Conservation (phyloP, 2,329 filamentous ascomycete genomes). For the Elsinoe perseae region DNA sequence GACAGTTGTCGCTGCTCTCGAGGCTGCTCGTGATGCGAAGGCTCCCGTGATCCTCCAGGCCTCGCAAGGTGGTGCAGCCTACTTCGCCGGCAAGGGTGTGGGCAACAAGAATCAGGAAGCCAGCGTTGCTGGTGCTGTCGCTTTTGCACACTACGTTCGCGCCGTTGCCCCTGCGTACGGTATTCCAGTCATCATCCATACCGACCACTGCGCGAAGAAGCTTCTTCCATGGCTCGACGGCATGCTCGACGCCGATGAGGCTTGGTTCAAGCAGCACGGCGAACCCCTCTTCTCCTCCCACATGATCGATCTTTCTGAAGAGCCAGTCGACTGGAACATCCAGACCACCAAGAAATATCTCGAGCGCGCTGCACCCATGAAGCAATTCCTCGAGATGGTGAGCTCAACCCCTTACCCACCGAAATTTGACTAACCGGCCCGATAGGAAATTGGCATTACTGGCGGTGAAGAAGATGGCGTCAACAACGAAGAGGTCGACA, state of each 20-base stretch:
- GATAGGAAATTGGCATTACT: slow-evolving; percentile 77
- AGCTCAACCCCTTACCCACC: slow-evolving; percentile 21
- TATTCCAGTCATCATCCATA: slow-evolving; percentile 87
- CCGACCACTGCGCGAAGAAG: slow-evolving; percentile 99
- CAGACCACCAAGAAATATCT: slow-evolving; percentile 87
- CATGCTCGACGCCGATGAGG: slow-evolving; percentile 90
- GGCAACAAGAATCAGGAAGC: slow-evolving; percentile 76
- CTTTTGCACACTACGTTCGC: slow-evolving; percentile 89
- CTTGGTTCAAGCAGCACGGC: slow-evolving; percentile 86
- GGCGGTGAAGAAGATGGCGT: slow-evolving; percentile 97
- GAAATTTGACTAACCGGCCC: slow-evolving; percentile 5
- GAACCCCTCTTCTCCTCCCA: slow-evolving; percentile 86
- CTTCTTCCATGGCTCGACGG: slow-evolving; percentile 95
- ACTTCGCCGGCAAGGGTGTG: slow-evolving; percentile 55
- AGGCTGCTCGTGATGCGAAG: slow-evolving; percentile 89
- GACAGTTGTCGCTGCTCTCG: slow-evolving; percentile 75
- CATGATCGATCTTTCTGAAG: slow-evolving; percentile 98
- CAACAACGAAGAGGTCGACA: slow-evolving; percentile 97
- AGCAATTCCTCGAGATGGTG: slow-evolving; percentile 99
- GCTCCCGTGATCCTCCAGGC: slow-evolving; percentile 75
- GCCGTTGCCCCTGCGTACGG: slow-evolving; percentile 79
- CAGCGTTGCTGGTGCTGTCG: slow-evolving; percentile 79
- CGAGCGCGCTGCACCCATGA: slow-evolving; percentile 89
- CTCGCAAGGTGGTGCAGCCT: slow-evolving; percentile 83
- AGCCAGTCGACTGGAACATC: slow-evolving; percentile 84